Evolutionary conservation across 495 filamentous ascomycete species (phyloP).

Genomic region (Pyrenopolyporus hunteri): DNA sequence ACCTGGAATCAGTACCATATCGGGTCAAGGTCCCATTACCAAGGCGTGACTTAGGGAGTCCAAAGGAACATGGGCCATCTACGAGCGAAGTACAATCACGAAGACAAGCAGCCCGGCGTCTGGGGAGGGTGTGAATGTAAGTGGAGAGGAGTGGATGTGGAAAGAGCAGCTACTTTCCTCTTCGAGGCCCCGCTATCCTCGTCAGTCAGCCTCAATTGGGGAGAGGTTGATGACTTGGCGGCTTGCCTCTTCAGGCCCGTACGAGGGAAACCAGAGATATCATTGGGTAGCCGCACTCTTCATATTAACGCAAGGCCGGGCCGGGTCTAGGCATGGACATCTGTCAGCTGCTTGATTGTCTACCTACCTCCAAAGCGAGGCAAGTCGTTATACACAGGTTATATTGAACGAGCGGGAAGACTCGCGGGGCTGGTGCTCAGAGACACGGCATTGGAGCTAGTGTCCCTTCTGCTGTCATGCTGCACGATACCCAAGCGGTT

Average conservation of each 20-base stretch:
- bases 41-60: conserved; percentile 12
- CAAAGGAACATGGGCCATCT: conserved; percentile 27
- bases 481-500: conserved; percentile 30
- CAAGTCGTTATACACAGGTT: neutral
- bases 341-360: conserved; percentile 9
- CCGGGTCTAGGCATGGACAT: conserved; percentile 13
- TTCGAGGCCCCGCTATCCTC: conserved; percentile 33
- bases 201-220: conserved; percentile 39
- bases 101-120: conserved; percentile 34
- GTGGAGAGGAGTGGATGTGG: conserved; percentile 32
- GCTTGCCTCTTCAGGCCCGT: conserved; percentile 28
- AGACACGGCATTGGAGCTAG: conserved; percentile 10
- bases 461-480: conserved; percentile 25
- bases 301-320: conserved; percentile 20
- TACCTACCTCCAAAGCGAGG: neutral
- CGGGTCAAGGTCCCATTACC: conserved; percentile 19
- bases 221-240: conserved; percentile 20
- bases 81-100: conserved; percentile 22
- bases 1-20: conserved; percentile 21
- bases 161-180: conserved; percentile 25
- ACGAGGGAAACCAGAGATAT: conserved; percentile 3
- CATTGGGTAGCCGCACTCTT: conserved; percentile 11
- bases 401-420: neutral
- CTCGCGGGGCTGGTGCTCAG: neutral
- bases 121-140: conserved; percentile 38